Evolutionary conservation across 306 rosid genomes (phyloP).

Genomic region (Lathyrus tuberosus): DNA sequence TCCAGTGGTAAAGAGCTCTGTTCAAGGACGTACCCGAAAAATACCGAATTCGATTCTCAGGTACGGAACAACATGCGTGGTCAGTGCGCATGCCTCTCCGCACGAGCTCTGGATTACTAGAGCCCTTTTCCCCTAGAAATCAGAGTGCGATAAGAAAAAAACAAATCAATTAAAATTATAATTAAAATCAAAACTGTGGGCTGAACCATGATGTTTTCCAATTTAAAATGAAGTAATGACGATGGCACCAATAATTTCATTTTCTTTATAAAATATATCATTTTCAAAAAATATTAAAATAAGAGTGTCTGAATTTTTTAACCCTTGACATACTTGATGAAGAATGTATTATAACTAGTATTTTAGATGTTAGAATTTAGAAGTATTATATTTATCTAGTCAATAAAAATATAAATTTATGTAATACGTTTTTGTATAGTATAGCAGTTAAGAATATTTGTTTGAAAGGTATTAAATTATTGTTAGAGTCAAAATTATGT

Average conservation of each 20-base stretch:
- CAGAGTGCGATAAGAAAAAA: too few species aligned
- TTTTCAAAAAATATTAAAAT: not conserved
- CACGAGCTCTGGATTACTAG: too few species aligned
- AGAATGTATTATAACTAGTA: not conserved
- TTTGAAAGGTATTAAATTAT: not conserved
- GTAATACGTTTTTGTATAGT: not conserved
- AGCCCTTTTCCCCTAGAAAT: too few species aligned
- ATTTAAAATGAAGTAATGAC: slow-evolving; percentile 18
- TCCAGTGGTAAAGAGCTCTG: too few species aligned
- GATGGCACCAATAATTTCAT: not conserved
- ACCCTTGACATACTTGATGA: slow-evolving; percentile 16
- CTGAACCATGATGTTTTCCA: slow-evolving; percentile 36
- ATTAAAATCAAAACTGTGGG: slow-evolving; percentile 38
- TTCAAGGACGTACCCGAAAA: too few species aligned
- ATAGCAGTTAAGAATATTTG: not conserved
- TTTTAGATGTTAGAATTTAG: not conserved
- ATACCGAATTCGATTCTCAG: too few species aligned
- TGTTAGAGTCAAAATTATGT: slow-evolving; percentile 4
- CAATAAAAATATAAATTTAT: not conserved
- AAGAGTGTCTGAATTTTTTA: not conserved
- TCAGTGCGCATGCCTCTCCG: too few species aligned
- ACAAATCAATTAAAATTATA: not conserved
- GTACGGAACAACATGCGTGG: too few species aligned
- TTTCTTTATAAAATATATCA: not conserved
- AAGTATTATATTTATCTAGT: not conserved